Evolutionary conservation across 164 flowering plant genomes (phyloP), one percentile per base, ranked within the genome.

Genomic region (Dillenia turbinata): DNA sequence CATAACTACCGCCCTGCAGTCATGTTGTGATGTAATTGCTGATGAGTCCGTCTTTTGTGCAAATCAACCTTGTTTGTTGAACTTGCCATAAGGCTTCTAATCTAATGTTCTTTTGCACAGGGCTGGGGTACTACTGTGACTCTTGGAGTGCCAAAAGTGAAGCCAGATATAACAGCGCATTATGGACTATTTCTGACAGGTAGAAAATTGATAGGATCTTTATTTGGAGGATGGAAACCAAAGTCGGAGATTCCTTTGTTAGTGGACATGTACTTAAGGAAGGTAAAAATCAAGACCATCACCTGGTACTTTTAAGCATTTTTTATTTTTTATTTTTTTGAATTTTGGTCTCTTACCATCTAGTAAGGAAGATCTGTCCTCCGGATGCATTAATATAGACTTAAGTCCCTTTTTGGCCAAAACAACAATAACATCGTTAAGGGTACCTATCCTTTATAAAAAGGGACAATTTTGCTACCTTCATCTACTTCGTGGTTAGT

Each of bases 51-150:
- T n/a, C 9, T 49, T 54, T 22, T 54, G 7, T 51, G 56, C 58
- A 15, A 51, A 12, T 45, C 14, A 17, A 17, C 16, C 60, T 26
- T 9, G 12, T 54, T 24, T n/a, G 33, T 57, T 50, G 57, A 14
- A 33, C 45, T 67, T 49, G 17, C 49, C 33, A 13, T 11, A 9
- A 15, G 33, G 33, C 33, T 49, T 2, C 57, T 64, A 46, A 62
- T 14, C n/a, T 11, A 15, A 40, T 10, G 9, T 22, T 54, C 12
- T 22, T 51, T 60, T 47, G 17, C 24, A 24, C 57, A 93, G 97
- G 99, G 97, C 69, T 92, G 96, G 94, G 97, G 99, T 53, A 52
- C 86, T 79, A 82, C 97, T 9, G 92, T 92, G 47, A 92, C 96
- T 13, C 97, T 95, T 60, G 99, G 99, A 53, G 99, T 95, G 26